A percentile compares a stretch with the other conserved stretches of the same genome.
Evolutionary conservation across 768 basidiomycete species (phyloP).

Genomic region (Lactifluus subvellereus): DNA sequence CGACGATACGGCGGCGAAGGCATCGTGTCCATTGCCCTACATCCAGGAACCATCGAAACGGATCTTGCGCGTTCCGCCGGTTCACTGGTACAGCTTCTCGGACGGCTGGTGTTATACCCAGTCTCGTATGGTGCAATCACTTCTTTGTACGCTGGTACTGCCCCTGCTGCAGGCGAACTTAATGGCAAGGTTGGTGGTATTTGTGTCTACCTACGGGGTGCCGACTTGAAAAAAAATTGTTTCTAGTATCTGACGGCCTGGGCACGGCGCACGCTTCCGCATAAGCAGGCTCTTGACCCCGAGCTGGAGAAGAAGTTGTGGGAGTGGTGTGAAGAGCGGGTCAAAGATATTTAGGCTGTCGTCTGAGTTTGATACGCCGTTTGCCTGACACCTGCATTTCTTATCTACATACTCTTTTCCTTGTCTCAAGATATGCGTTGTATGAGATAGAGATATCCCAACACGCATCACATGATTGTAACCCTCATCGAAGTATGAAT

Average conservation of each 20-base stretch:
- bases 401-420: too few species aligned
- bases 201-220: not conserved
- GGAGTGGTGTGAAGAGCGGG: conserved; percentile 31
- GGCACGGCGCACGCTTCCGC: conserved; percentile 25
- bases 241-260: conserved; percentile 28
- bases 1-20: conserved; percentile 40
- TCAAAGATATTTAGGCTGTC: conserved; percentile 12
- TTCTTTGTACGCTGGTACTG: conserved; percentile 21
- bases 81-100: not conserved
- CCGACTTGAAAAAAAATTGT: not conserved
- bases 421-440: too few species aligned
- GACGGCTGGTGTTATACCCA: not conserved
- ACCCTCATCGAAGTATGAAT: too few species aligned
- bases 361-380: not conserved
- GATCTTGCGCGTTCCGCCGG: conserved; percentile 13
- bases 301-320: conserved; percentile 27
- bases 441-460: too few species aligned
- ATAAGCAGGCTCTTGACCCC: conserved; percentile 19
- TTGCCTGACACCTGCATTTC: too few species aligned
- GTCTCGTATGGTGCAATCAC: conserved; percentile 17
- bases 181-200: conserved; percentile 18
- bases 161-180: conserved; percentile 9
- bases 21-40: conserved; percentile 39
- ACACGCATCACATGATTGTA: not conserved
- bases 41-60: conserved; percentile 29